Conservation (phyloP, 805 yeast genomes). For the Monosporozyma siamensis region DNA sequence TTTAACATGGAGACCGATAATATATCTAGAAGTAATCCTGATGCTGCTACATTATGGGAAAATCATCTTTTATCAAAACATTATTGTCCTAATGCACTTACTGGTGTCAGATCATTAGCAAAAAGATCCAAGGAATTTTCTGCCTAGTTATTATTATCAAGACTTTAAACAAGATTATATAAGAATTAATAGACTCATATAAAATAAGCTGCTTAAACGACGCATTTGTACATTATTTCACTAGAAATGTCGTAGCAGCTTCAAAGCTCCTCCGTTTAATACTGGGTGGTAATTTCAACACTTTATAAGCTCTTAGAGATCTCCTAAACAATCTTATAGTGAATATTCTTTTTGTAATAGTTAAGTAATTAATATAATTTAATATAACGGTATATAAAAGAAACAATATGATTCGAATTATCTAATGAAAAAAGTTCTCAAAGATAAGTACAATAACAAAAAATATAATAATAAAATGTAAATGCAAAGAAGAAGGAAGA, state of each 20-base stretch:
- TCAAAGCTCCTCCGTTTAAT: too few relatives aligned
- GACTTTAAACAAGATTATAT: not conserved
- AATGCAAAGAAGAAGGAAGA: not conserved
- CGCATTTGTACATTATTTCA: not conserved
- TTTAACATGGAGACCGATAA: conserved; percentile 56
- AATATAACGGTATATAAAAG: too few relatives aligned
- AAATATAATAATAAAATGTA: not conserved
- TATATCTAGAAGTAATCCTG: conserved; percentile 71
- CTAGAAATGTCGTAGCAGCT: too few relatives aligned
- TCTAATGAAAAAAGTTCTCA: too few relatives aligned
- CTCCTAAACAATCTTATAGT: too few relatives aligned
- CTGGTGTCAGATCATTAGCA: conserved; percentile 43
- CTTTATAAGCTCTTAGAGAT: too few relatives aligned
- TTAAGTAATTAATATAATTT: too few relatives aligned
- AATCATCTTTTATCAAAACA: conserved; percentile 68
- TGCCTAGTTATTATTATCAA: conserved; percentile 5
- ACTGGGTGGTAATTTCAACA: too few relatives aligned
- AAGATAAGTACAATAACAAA: too few relatives aligned
- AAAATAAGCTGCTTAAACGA: not conserved
- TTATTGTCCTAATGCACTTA: conserved; percentile 72
- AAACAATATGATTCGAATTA: too few relatives aligned
- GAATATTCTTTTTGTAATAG: too few relatives aligned
- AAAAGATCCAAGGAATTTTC: conserved; percentile 28
- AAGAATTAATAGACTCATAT: too few relatives aligned
- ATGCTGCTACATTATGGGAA: conserved; percentile 89